phyloP scores from a whole-genome alignment of 2,329 filamentous ascomycete genomes.

The Colletotrichum sublineola region DNA sequence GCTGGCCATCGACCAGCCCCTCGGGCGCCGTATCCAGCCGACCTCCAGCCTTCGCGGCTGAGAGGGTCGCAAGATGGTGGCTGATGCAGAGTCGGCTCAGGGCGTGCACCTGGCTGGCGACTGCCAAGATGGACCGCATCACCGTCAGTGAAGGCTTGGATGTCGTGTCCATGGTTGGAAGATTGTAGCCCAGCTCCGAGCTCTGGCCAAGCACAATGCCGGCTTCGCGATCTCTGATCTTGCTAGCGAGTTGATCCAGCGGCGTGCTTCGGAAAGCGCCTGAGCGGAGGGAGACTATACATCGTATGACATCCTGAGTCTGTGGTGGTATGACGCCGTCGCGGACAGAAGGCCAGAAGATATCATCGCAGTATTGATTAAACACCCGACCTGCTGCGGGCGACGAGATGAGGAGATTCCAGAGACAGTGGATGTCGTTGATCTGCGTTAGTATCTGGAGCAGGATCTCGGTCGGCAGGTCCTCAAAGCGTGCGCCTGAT shows the following conservation, averaged over 20 bases:
- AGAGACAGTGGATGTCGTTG: constrained; percentile 28
- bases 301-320: constrained; percentile 27
- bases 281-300: constrained; percentile 22
- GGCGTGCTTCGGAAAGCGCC: constrained; percentile 18
- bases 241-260: neutral
- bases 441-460: constrained; percentile 31
- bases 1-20: neutral
- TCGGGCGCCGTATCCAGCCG: neutral
- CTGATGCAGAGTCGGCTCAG: constrained; percentile 24
- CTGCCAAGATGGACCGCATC: constrained; percentile 2
- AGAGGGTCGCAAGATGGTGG: neutral
- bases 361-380: constrained; percentile 12
- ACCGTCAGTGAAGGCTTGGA: neutral
- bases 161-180: neutral
- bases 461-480: constrained; percentile 28
- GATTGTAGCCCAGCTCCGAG: constrained; percentile 15
- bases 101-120: constrained; percentile 3
- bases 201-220: constrained; percentile 34
- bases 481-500: neutral
- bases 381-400: constrained; percentile 28
- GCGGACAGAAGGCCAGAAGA: constrained; percentile 25
- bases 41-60: neutral
- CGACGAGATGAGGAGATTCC: constrained; percentile 25
- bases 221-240: constrained; percentile 29
- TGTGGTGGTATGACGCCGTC: constrained; percentile 16